Evolutionary conservation across 129 eudicot genomes (phyloP).

Genomic region (Artemisia argyi): DNA sequence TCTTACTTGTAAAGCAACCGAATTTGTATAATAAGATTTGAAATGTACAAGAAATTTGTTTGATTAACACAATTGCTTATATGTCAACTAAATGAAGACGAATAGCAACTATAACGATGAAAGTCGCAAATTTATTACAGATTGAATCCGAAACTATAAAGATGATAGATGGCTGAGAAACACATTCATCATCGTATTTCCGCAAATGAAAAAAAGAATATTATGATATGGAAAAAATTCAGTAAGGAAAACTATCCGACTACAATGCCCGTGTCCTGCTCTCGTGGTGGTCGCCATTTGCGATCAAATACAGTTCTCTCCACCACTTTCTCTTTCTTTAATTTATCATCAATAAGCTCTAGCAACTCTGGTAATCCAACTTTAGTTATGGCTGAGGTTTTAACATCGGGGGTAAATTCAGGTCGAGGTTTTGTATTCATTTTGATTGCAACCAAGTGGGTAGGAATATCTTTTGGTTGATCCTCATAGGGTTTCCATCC

Average conservation of each 20-base stretch:
- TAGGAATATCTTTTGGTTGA: slow-evolving; percentile 27
- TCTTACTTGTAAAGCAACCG: neutral
- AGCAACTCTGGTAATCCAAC: slow-evolving; percentile 89
- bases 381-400: slow-evolving; percentile 77
- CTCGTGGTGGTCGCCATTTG: slow-evolving; percentile 84
- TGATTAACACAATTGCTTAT: neutral
- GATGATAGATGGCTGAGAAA: no score
- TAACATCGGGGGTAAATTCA: slow-evolving; percentile 48
- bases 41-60: neutral
- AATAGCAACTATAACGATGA: no score
- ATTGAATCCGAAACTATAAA: no score
- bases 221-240: neutral
- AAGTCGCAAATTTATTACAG: no score
- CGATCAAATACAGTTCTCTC: slow-evolving; percentile 54
- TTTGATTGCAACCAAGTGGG: neutral
- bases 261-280: slow-evolving; percentile 44
- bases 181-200: neutral
- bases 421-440: slow-evolving; percentile 14
- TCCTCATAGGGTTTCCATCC: slow-evolving; percentile 38
- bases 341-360: slow-evolving; percentile 66
- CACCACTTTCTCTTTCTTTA: slow-evolving; percentile 35
- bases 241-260: slow-evolving; percentile 30
- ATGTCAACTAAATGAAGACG: no score
- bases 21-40: neutral
- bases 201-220: neutral